Conservation (phyloP, 1,284 basidiomycete genomes). For the Volvariella surrecta region DNA sequence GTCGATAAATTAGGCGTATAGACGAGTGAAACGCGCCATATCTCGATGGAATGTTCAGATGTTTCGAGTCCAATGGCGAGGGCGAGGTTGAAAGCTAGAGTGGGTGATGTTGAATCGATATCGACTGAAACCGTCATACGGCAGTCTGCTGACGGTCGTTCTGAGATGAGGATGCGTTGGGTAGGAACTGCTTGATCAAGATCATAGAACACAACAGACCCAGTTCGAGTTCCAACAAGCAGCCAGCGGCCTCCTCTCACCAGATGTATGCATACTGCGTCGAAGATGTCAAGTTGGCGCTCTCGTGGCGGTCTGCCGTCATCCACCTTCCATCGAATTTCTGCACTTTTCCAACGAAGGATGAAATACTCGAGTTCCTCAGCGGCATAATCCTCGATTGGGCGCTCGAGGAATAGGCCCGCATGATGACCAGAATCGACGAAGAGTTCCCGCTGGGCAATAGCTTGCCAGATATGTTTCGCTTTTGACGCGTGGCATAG, state of each 20-base stretch:
- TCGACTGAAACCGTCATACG: too few species aligned
- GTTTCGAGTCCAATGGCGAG: too few species aligned
- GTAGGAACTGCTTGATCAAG: neutral
- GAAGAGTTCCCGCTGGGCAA: neutral
- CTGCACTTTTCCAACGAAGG: slow-evolving; percentile 1
- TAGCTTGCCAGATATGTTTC: neutral
- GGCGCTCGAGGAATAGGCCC: neutral
- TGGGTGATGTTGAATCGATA: too few species aligned
- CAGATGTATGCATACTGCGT: neutral
- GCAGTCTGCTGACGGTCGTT: too few species aligned
- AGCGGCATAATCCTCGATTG: neutral
- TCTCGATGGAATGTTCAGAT: too few species aligned
- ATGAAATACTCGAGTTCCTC: neutral
- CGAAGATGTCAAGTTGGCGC: neutral
- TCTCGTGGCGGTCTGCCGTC: neutral
- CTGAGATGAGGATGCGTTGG: neutral
- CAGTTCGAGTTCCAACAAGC: neutral
- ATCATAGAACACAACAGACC: neutral
- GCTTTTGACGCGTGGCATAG: neutral
- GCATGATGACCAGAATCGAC: neutral
- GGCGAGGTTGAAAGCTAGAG: too few species aligned
- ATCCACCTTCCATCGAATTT: neutral
- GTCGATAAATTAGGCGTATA: too few species aligned
- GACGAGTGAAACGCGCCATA: too few species aligned
- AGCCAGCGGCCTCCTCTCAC: neutral